Percentiles rank a stretch among this genome's conserved stretches.
Conservation (phyloP, 75 land plant species). For the Cupressus sempervirens region DNA sequence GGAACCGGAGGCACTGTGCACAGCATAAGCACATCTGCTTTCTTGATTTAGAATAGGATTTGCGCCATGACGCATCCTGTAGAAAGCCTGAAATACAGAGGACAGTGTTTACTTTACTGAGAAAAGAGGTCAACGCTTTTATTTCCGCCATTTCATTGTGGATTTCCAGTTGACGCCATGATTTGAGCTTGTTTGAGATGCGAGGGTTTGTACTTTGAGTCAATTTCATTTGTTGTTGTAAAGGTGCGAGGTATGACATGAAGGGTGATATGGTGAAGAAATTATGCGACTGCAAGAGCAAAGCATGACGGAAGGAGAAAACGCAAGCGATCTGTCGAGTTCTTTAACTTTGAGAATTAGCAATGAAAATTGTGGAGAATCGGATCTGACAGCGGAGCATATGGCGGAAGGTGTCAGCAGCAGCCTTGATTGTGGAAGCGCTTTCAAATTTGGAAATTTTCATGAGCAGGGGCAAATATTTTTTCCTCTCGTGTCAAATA, state of each 20-base stretch:
- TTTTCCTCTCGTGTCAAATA: background rate
- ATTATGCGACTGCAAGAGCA: background rate
- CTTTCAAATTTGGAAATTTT: background rate
- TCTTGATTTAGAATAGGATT: background rate
- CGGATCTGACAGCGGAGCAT: slow-evolving; percentile 3
- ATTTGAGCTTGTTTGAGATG: background rate
- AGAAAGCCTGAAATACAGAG: background rate
- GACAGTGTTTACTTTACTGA: background rate
- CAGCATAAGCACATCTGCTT: background rate
- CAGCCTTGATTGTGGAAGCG: background rate
- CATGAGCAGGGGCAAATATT: background rate
- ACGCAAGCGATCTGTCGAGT: background rate
- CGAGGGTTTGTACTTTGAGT: background rate
- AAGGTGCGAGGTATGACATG: background rate
- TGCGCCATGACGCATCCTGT: background rate
- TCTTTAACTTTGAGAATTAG: background rate
- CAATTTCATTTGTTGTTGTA: background rate
- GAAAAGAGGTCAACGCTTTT: slow-evolving; percentile 8
- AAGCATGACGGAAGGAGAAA: background rate
- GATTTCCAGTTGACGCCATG: too few relatives aligned
- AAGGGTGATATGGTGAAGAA: background rate
- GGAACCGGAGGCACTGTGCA: background rate
- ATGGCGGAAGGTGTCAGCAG: background rate
- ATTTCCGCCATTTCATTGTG: background rate
- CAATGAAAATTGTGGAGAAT: slow-evolving; percentile 7